Evolutionary conservation across 106 monocot species (phyloP), one percentile per base, ranked within the genome.

Genomic region (Alisma plantagoaquatica): DNA sequence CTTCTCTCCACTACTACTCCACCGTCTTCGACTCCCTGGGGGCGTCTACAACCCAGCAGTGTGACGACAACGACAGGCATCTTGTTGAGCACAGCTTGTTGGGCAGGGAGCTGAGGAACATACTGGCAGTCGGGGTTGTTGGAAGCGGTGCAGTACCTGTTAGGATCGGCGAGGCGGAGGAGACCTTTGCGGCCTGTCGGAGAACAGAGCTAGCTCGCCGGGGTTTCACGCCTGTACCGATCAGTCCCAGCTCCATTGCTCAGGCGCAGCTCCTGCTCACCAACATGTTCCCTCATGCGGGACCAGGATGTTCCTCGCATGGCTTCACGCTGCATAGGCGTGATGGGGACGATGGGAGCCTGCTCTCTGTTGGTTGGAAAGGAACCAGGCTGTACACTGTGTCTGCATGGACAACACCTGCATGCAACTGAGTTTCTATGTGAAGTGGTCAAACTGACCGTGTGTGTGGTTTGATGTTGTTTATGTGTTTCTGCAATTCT

Each of bases 301-400:
- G n/a, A n/a, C n/a, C n/a, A n/a, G n/a, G n/a, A n/a, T n/a, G n/a
- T n/a, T n/a, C n/a, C n/a, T 43, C 70, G 42, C 49, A 53, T 0
- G 76, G 76, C 23, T 71, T 70, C 56, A 66, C 66, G 14, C 32
- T 76, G 10, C n/a, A 47, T n/a, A 51, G 66, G 11, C 60, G 66
- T 2, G 65, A 76, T 35, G 70, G 76, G 3, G 66, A 65, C 16
- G 27, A 70, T 21, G 19, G 66, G 49, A n/a, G n/a, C n/a, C n/a
- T n/a, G n/a, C n/a, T n/a, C n/a, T n/a, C n/a, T n/a, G 50, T 76
- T 1, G 76, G 76, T 0, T 76, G 76, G 76, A 76, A 76, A 71
- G 71, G 54, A 3, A 73, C 65, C 27, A 23, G 27, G 2, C 29
- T 73, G 31, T 73, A 73, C 45, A 66, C 65, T 4, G 72, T 65